phyloP scores from a whole-genome alignment of 2,329 filamentous ascomycete genomes.

The Sclerotinia trifoliorum region DNA sequence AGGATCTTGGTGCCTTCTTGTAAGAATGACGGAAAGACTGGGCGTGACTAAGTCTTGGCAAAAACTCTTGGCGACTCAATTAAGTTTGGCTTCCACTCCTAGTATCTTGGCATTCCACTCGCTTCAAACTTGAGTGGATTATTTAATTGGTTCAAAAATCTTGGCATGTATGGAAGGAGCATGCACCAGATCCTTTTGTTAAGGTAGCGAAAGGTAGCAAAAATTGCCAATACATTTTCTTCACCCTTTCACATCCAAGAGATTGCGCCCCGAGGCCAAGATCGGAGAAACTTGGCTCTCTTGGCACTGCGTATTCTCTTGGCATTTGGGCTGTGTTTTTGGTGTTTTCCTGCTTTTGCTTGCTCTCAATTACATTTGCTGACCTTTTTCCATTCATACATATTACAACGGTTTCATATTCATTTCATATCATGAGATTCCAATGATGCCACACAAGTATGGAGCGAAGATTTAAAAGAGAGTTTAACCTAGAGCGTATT shows the following conservation, averaged over 20 bases:
- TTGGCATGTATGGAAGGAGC: slow-evolving; percentile 15
- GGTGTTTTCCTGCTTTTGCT: not conserved
- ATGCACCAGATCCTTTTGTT: slow-evolving; percentile 7
- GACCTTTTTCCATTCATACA: not conserved
- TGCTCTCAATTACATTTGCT: not conserved
- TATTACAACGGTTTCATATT: slow-evolving; percentile 3
- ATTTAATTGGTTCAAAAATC: not conserved
- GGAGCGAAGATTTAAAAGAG: not conserved
- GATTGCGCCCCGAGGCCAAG: slow-evolving; percentile 25
- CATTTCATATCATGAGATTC: too few species aligned
- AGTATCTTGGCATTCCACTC: slow-evolving; percentile 20
- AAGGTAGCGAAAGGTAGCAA: not conserved
- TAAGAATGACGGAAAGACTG: slow-evolving; percentile 13
- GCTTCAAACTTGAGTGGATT: slow-evolving; percentile 7
- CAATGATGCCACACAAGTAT: too few species aligned
- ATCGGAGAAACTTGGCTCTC: slow-evolving; percentile 23
- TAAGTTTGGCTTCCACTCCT: slow-evolving; percentile 2
- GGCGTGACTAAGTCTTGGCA: slow-evolving; percentile 14
- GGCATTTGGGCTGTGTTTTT: slow-evolving; percentile 19
- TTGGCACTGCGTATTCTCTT: slow-evolving; percentile 14
- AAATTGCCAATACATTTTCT: not conserved
- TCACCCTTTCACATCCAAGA: slow-evolving; percentile 3
- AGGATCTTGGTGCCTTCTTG: slow-evolving; percentile 20
- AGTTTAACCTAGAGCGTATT: not conserved
- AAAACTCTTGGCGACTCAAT: not conserved